These are phyloP conservation scores for Erysimum pusillum DNA, from an alignment of 441 rosid species.

Conservation along the genomic window DNA sequence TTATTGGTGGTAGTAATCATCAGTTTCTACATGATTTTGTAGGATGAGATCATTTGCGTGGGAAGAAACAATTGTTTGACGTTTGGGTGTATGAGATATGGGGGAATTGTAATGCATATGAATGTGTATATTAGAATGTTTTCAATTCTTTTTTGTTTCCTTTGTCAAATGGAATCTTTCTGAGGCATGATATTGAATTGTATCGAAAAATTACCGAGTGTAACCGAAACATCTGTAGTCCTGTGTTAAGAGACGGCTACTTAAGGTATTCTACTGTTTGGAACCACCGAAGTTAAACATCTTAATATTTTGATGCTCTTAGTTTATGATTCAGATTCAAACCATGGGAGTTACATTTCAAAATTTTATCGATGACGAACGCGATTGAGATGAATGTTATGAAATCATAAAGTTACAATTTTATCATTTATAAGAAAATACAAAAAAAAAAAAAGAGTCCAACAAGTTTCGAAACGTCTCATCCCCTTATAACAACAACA, in stretches of 20 bases:
- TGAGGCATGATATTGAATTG: constrained; percentile 9
- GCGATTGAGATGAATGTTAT: background rate
- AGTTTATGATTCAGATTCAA: background rate
- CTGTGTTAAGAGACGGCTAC: no score
- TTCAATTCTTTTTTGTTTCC: background rate
- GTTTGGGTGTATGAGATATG: constrained; percentile 27
- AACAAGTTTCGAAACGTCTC: background rate
- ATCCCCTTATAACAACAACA: background rate
- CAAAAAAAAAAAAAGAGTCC: background rate
- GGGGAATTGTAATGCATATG: constrained; percentile 30
- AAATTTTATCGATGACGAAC: background rate
- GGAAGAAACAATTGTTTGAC: constrained; percentile 23
- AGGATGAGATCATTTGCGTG: constrained; percentile 55
- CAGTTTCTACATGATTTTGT: constrained; percentile 84
- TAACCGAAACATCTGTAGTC: background rate
- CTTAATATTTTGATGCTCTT: background rate
- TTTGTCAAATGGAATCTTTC: background rate
- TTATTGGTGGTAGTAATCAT: constrained; percentile 60
- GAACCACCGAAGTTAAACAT: background rate
- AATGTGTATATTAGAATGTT: constrained; percentile 44
- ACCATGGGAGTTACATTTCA: background rate
- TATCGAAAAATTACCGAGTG: background rate
- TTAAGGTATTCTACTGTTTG: background rate
- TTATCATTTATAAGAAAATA: background rate
- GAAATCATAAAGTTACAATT: background rate